These are phyloP conservation scores for Nemania diffusa DNA, from an alignment of 2,329 filamentous ascomycete genomes.

Conservation along the genomic window DNA sequence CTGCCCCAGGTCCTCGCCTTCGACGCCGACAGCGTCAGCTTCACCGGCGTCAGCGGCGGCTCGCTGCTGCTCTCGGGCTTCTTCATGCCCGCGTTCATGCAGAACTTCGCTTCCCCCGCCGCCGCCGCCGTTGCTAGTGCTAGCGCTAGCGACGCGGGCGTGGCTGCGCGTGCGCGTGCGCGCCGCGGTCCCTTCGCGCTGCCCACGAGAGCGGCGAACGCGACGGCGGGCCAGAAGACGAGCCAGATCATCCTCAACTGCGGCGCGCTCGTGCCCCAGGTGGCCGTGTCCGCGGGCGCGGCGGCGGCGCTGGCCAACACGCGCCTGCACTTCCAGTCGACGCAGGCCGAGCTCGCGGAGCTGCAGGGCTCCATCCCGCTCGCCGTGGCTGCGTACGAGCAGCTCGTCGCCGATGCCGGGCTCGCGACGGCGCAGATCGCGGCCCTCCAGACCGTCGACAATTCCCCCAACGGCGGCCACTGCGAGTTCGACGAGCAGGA, in stretches of 20 bases:
- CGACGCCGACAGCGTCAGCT: conserved; percentile 62
- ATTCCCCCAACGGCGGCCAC: conserved; percentile 65
- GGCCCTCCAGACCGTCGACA: conserved; percentile 66
- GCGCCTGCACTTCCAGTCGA: conserved; percentile 67
- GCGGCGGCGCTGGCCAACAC: conserved; percentile 57
- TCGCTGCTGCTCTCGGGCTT: conserved; percentile 65
- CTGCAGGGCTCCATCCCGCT: conserved; percentile 63
- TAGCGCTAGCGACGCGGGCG: not conserved
- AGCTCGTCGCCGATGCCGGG: conserved; percentile 57
- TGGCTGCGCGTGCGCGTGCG: not conserved
- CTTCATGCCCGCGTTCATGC: conserved; percentile 67
- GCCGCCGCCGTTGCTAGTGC: not conserved
- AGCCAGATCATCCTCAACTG: conserved; percentile 66
- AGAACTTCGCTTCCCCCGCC: conserved; percentile 52
- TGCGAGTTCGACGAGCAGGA: conserved; percentile 66
- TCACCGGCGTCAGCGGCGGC: conserved; percentile 68
- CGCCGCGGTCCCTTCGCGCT: not conserved
- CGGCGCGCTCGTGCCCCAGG: conserved; percentile 64
- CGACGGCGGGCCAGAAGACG: conserved; percentile 9
- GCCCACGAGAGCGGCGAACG: not conserved
- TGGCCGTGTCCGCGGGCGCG: conserved; percentile 56
- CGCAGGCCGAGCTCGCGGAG: conserved; percentile 59
- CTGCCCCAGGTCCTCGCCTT: conserved; percentile 65
- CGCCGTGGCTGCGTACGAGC: conserved; percentile 62
- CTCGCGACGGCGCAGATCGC: conserved; percentile 58